Conservation (phyloP, 2,329 filamentous ascomycete species). For the Coniochaeta prunicola region DNA sequence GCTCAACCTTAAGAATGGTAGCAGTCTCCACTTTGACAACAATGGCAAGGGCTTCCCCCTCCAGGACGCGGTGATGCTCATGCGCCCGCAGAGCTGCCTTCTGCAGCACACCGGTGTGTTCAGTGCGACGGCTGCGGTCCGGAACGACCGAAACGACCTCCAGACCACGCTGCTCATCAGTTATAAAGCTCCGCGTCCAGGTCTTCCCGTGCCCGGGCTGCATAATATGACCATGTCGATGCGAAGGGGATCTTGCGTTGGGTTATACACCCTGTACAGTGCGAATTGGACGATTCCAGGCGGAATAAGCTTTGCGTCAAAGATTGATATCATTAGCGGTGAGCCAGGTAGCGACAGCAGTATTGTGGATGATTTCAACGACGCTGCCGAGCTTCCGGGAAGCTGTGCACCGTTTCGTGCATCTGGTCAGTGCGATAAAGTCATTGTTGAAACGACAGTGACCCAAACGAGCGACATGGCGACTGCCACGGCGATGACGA, state of each 20-base stretch:
- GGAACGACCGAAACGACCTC: slow-evolving; percentile 31
- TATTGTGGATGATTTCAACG: slow-evolving; percentile 4
- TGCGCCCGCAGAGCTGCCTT: slow-evolving; percentile 51
- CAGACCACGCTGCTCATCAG: slow-evolving; percentile 4
- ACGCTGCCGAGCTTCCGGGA: slow-evolving; percentile 5
- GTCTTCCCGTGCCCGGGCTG: slow-evolving; percentile 6
- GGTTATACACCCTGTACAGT: slow-evolving; percentile 5
- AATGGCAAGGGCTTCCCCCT: slow-evolving; percentile 49
- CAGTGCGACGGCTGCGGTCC: slow-evolving; percentile 36
- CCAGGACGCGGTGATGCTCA: slow-evolving; percentile 46
- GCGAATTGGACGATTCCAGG: slow-evolving; percentile 7
- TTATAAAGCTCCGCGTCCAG: slow-evolving; percentile 3
- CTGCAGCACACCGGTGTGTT: slow-evolving; percentile 31
- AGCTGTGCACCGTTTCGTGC: neutral
- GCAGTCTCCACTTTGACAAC: slow-evolving; percentile 41
- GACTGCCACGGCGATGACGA: neutral
- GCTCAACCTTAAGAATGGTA: slow-evolving; percentile 39
- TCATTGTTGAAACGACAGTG: neutral
- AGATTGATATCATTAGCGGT: slow-evolving; percentile 6
- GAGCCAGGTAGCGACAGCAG: neutral
- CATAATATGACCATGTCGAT: slow-evolving; percentile 7
- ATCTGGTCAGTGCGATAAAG: neutral
- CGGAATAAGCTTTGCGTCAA: slow-evolving; percentile 4
- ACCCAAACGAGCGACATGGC: neutral
- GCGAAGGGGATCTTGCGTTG: slow-evolving; percentile 4